Evolutionary conservation across 2,329 filamentous ascomycete species (phyloP).

Genomic region (Penicillium sp.): DNA sequence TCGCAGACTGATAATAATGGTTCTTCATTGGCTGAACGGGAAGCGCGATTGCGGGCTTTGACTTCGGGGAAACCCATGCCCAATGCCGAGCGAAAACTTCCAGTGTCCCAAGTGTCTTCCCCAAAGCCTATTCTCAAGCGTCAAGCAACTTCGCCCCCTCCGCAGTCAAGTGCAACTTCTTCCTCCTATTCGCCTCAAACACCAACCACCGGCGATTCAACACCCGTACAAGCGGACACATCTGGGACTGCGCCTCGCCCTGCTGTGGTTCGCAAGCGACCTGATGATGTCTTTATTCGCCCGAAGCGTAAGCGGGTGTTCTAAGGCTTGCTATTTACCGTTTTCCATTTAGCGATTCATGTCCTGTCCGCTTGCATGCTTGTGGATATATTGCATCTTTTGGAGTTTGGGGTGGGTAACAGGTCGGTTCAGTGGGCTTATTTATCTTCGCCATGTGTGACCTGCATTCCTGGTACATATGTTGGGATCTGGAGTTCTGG

Average conservation of each 20-base stretch:
- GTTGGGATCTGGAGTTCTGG: background rate
- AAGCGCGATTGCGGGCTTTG: slow-evolving; percentile 20
- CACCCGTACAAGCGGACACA: background rate
- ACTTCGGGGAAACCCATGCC: slow-evolving; percentile 23
- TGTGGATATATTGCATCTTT: slow-evolving; percentile 3
- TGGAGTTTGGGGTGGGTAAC: background rate
- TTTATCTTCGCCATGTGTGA: background rate
- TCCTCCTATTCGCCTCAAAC: background rate
- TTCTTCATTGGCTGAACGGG: slow-evolving; percentile 13
- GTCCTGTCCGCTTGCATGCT: background rate
- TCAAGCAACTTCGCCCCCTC: slow-evolving; percentile 9
- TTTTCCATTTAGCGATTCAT: background rate
- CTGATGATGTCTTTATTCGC: slow-evolving; percentile 31
- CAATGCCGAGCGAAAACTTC: background rate
- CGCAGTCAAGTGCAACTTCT: background rate
- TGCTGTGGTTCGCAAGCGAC: slow-evolving; percentile 26
- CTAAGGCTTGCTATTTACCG: background rate
- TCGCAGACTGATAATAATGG: background rate
- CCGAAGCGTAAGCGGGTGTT: slow-evolving; percentile 19
- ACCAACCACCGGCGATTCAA: background rate
- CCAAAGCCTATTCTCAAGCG: slow-evolving; percentile 10
- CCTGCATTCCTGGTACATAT: background rate
- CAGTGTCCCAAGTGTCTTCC: background rate
- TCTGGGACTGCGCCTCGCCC: slow-evolving; percentile 12
- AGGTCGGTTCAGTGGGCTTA: background rate